A percentile compares a stretch with the other conserved stretches of the same genome.
Conservation (phyloP, 2,329 filamentous ascomycete species). For the Alternaria novae-zelandiae region DNA sequence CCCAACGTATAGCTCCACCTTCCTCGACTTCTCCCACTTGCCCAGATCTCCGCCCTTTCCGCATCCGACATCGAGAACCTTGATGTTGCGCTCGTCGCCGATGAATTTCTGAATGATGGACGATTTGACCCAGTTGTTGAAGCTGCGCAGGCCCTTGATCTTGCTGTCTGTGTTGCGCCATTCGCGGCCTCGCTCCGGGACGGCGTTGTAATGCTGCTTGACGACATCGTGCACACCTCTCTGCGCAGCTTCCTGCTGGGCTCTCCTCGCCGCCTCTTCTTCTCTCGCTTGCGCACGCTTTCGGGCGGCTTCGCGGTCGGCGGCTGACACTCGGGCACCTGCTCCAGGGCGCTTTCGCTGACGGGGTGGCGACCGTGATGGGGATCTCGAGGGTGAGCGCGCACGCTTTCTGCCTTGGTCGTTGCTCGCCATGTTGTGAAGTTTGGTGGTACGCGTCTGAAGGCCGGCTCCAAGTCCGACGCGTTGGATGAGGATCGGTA, state of each 20-base stretch:
- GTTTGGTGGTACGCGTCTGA: neutral
- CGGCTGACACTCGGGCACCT: constrained; percentile 66
- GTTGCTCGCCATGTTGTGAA: constrained; percentile 27
- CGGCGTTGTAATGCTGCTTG: constrained; percentile 92
- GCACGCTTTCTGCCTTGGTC: constrained; percentile 35
- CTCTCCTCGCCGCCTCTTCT: constrained; percentile 57
- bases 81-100: constrained; percentile 61
- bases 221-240: constrained; percentile 83
- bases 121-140: constrained; percentile 99
- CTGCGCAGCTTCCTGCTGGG: constrained; percentile 44
- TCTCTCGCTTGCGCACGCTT: constrained; percentile 54
- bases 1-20: constrained; percentile 91
- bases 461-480: constrained; percentile 4
- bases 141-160: constrained; percentile 91
- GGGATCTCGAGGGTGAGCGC: constrained; percentile 44
- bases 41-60: constrained; percentile 94
- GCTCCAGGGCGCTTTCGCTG: constrained; percentile 68
- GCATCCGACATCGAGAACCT: constrained; percentile 93
- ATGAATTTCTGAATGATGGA: constrained; percentile 93
- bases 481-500: neutral
- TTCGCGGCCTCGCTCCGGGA: constrained; percentile 89
- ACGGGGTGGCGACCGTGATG: constrained; percentile 58
- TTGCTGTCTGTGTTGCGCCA: constrained; percentile 94
- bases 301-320: constrained; percentile 71
- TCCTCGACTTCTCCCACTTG: constrained; percentile 93